These are phyloP conservation scores for Brettanomyces custersianus DNA, from an alignment of 805 yeast genomes.

Conservation along the genomic window DNA sequence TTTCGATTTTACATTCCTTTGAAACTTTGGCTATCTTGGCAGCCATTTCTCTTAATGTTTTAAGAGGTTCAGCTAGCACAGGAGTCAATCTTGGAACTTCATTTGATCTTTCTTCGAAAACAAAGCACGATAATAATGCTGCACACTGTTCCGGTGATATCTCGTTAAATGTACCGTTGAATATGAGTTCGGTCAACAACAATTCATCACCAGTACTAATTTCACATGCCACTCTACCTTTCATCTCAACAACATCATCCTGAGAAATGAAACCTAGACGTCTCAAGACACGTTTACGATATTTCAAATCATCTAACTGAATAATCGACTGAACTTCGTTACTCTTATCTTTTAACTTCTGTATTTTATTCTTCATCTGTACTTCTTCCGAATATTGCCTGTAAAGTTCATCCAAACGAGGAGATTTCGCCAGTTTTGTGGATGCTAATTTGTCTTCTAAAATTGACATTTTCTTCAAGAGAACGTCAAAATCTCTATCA, in stretches of 20 bases:
- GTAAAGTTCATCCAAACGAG: conserved; percentile 54
- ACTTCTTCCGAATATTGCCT: conserved; percentile 59
- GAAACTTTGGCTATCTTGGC: conserved; percentile 80
- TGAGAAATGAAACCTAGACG: conserved; percentile 84
- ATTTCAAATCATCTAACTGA: conserved; percentile 88
- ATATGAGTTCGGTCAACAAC: conserved; percentile 80
- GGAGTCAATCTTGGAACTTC: conserved; percentile 80
- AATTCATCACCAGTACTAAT: conserved; percentile 87
- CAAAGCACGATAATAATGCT: conserved; percentile 86
- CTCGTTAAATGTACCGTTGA: conserved; percentile 91
- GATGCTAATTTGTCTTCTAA: conserved; percentile 64
- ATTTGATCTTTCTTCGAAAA: conserved; percentile 92
- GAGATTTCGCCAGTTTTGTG: conserved; percentile 59
- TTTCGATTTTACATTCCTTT: conserved; percentile 81
- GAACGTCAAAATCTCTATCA: conserved; percentile 58
- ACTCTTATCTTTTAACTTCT: conserved; percentile 53
- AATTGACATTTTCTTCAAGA: conserved; percentile 73
- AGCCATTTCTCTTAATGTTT: conserved; percentile 87
- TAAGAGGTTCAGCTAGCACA: conserved; percentile 86
- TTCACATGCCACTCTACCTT: conserved; percentile 90
- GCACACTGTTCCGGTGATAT: conserved; percentile 87
- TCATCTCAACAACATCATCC: conserved; percentile 84
- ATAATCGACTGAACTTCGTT: conserved; percentile 82
- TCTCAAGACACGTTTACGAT: conserved; percentile 86
- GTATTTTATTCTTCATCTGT: conserved; percentile 48